Conservation (phyloP, 2,329 filamentous ascomycete species). For the Xylariaceae sp. region DNA sequence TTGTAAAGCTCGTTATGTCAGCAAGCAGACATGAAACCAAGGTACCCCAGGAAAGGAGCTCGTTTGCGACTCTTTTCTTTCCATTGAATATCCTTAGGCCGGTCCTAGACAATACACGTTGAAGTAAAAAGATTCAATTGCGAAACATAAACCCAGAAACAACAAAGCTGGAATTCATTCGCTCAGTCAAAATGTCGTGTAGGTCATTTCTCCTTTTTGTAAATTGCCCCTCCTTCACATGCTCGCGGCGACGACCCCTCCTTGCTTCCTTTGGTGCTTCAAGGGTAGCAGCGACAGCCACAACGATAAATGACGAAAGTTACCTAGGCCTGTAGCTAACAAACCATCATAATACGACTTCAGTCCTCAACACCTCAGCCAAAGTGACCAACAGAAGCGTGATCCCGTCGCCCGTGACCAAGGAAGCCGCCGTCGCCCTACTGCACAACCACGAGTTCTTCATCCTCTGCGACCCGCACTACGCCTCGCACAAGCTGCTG, state of each 20-base stretch:
- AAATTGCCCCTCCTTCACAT: not conserved
- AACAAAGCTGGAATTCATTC: not conserved
- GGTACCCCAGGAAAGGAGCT: no score
- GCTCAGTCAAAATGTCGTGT: slow-evolving; percentile 25
- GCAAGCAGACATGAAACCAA: no score
- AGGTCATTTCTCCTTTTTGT: slow-evolving; percentile 12
- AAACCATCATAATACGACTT: slow-evolving; percentile 1
- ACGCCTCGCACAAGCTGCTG: slow-evolving; percentile 32
- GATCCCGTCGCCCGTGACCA: slow-evolving; percentile 34
- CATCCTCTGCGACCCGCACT: slow-evolving; percentile 50
- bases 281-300: no score
- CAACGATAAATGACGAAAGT: no score
- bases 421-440: slow-evolving; percentile 33
- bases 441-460: slow-evolving; percentile 52
- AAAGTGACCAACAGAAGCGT: slow-evolving; percentile 40
- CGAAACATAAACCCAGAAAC: not conserved
- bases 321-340: not conserved
- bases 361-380: slow-evolving; percentile 43
- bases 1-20: no score
- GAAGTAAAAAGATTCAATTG: slow-evolving; percentile 1
- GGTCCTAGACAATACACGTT: no score
- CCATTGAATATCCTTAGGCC: no score
- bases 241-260: not conserved
- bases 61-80: no score
- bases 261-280: no score